phyloP scores from a whole-genome alignment of 345 rosid species.

The Camelina laxa region DNA sequence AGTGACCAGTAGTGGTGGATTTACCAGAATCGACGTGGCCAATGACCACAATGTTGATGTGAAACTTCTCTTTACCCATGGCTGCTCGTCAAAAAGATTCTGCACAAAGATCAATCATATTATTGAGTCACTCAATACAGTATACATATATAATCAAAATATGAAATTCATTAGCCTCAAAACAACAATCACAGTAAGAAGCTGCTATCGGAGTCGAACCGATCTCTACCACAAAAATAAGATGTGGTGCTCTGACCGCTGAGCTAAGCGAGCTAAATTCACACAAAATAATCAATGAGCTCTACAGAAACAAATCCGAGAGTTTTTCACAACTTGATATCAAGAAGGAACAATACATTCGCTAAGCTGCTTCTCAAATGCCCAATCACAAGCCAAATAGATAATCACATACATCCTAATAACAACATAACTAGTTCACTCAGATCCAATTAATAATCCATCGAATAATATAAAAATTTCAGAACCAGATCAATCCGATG shows the following conservation, averaged over 20 bases:
- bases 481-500: background rate
- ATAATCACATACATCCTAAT: background rate
- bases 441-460: background rate
- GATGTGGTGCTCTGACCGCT: slow-evolving; percentile 29
- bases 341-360: background rate
- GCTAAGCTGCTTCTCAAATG: background rate
- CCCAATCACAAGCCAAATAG: background rate
- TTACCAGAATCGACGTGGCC: slow-evolving; percentile 84
- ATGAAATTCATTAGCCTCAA: background rate
- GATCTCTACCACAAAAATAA: slow-evolving; percentile 37
- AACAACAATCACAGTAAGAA: background rate
- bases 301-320: background rate
- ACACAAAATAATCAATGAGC: background rate
- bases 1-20: slow-evolving; percentile 84
- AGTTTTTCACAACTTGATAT: background rate
- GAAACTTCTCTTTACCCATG: slow-evolving; percentile 82
- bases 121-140: background rate
- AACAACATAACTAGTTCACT: background rate
- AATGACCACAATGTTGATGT: slow-evolving; percentile 80
- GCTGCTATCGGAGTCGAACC: slow-evolving; percentile 40
- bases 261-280: slow-evolving; percentile 23
- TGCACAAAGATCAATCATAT: background rate
- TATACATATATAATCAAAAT: background rate
- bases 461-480: background rate
- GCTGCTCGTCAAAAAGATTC: background rate